These are phyloP conservation scores for Dipodascus albidus DNA, from an alignment of 805 yeast species.

Conservation along the genomic window DNA sequence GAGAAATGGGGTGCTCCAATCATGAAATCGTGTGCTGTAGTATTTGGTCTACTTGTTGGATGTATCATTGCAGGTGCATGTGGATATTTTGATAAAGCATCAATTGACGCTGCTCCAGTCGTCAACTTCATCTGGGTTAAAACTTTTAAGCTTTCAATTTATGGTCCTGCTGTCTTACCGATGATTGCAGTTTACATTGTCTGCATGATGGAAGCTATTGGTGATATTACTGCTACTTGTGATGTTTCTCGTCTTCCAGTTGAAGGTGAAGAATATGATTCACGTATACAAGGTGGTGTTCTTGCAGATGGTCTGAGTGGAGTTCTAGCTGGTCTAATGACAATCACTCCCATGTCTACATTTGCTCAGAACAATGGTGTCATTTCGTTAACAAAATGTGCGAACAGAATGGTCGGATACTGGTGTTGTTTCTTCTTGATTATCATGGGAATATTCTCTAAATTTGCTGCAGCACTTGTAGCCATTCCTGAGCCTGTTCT, in stretches of 20 bases:
- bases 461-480: conserved; percentile 81
- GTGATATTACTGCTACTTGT: conserved; percentile 88
- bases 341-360: conserved; percentile 82
- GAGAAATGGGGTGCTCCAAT: conserved; percentile 91
- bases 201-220: conserved; percentile 86
- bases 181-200: conserved; percentile 73
- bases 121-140: conserved; percentile 89
- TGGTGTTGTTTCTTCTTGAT: conserved; percentile 72
- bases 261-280: conserved; percentile 70
- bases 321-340: conserved; percentile 61
- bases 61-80: conserved; percentile 89
- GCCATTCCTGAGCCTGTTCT: conserved; percentile 69
- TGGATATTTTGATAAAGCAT: conserved; percentile 56
- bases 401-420: conserved; percentile 69
- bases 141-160: conserved; percentile 63
- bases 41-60: conserved; percentile 72
- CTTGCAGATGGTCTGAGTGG: conserved; percentile 83
- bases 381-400: conserved; percentile 84
- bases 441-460: conserved; percentile 79
- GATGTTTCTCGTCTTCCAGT: conserved; percentile 82
- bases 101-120: conserved; percentile 65
- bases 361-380: conserved; percentile 97
- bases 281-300: conserved; percentile 87
- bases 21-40: conserved; percentile 90
- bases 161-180: conserved; percentile 82